Percentiles rank a stretch among this genome's conserved stretches.
These are phyloP conservation scores for Aspergillus oerlinghausenensis DNA, from an alignment of 2,329 filamentous ascomycete genomes.

Conservation along the genomic window DNA sequence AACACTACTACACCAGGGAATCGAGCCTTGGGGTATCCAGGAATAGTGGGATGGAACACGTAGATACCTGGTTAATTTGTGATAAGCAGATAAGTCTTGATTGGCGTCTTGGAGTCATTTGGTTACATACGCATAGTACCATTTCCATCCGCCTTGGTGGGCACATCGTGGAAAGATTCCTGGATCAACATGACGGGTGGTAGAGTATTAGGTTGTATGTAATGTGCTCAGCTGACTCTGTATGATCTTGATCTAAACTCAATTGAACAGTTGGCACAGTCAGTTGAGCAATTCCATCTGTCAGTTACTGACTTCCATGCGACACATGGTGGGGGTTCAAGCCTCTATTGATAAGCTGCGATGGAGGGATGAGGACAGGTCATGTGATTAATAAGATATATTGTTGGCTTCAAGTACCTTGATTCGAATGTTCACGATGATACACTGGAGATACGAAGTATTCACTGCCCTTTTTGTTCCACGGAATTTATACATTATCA, in stretches of 20 bases:
- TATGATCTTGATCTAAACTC: background rate
- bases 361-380: background rate
- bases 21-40: slow-evolving; percentile 80
- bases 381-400: background rate
- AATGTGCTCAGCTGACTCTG: background rate
- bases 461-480: background rate
- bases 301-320: background rate
- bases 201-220: background rate
- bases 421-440: too few relatives aligned
- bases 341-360: background rate
- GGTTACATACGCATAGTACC: slow-evolving; percentile 34
- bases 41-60: slow-evolving; percentile 78
- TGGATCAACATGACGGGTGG: slow-evolving; percentile 30
- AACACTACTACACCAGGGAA: slow-evolving; percentile 88
- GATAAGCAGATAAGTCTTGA: background rate
- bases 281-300: background rate
- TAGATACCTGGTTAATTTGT: slow-evolving; percentile 64
- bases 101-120: background rate
- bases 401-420: background rate
- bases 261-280: background rate
- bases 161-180: slow-evolving; percentile 34
- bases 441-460: background rate
- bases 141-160: slow-evolving; percentile 34
- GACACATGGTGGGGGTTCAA: background rate
- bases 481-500: background rate